phyloP scores from a whole-genome alignment of 1,284 basidiomycete genomes.

The Wallemia ichthyophaga region DNA sequence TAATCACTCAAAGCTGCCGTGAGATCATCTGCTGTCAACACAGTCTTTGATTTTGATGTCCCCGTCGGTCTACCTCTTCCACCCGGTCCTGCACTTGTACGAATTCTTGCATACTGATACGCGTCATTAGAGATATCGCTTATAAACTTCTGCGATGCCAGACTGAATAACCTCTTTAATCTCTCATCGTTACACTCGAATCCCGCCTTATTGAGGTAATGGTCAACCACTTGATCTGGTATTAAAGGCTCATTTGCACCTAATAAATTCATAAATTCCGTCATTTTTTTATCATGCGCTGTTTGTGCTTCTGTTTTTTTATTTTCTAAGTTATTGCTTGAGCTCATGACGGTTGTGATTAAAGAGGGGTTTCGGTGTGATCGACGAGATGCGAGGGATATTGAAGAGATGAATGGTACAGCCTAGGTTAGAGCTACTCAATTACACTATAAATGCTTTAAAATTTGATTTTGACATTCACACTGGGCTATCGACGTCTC shows the following conservation, averaged over 20 bases:
- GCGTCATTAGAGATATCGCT: conserved; percentile 91
- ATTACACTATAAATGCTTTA: too few relatives aligned
- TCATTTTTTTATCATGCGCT: conserved; percentile 58
- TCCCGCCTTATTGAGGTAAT: conserved; percentile 81
- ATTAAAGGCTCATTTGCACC: conserved; percentile 96
- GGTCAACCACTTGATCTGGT: conserved; percentile 92
- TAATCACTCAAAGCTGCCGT: conserved; percentile 75
- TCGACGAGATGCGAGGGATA: too few relatives aligned
- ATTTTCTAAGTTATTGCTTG: conserved; percentile 4
- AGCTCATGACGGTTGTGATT: too few relatives aligned
- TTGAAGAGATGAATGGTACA: too few relatives aligned
- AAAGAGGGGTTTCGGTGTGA: too few relatives aligned
- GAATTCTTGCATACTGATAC: conserved; percentile 85
- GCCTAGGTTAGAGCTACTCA: too few relatives aligned
- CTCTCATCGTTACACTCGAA: conserved; percentile 86
- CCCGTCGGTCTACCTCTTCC: conserved; percentile 15
- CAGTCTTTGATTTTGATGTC: conserved; percentile 36
- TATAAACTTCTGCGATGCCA: conserved; percentile 94
- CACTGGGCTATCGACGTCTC: too few relatives aligned
- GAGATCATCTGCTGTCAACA: conserved; percentile 90
- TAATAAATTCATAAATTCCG: conserved; percentile 80
- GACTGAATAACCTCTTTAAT: conserved; percentile 66
- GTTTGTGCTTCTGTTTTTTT: conserved; percentile 37
- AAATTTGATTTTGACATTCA: too few relatives aligned
- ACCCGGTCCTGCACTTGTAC: conserved; percentile 24